A percentile compares a stretch with the other conserved stretches of the same genome.
Conservation (phyloP, 1,139 yeast genomes). For the Saccharomyces hybrid region DNA sequence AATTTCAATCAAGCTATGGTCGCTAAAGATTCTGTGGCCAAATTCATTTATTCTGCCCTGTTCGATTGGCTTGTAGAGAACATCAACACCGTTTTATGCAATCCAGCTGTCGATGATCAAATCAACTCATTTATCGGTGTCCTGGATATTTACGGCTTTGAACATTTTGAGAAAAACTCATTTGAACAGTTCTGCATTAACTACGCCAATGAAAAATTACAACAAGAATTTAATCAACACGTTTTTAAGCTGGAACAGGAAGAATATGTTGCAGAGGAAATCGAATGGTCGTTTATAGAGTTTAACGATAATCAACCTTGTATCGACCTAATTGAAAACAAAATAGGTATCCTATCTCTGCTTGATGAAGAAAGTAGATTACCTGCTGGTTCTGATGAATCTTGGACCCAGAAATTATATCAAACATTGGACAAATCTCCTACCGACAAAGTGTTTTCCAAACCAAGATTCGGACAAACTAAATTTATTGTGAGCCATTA, state of each 20-base stretch:
- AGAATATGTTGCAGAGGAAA: constrained; percentile 85
- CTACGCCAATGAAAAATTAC: constrained; percentile 94
- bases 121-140: constrained; percentile 87
- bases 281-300: constrained; percentile 96
- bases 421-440: constrained; percentile 80
- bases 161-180: constrained; percentile 88
- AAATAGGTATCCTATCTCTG: constrained; percentile 79
- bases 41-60: constrained; percentile 84
- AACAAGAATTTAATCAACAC: constrained; percentile 96
- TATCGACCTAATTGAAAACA: constrained; percentile 85
- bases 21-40: constrained; percentile 93
- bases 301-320: constrained; percentile 97
- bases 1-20: constrained; percentile 81
- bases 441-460: constrained; percentile 72
- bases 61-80: constrained; percentile 94
- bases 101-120: constrained; percentile 54
- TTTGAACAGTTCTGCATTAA: constrained; percentile 97
- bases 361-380: constrained; percentile 94
- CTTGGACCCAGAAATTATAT: constrained; percentile 88
- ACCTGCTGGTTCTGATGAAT: constrained; percentile 90
- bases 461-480: constrained; percentile 91
- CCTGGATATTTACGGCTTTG: constrained; percentile 95
- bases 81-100: constrained; percentile 77
- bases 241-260: constrained; percentile 96
- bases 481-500: constrained; percentile 91